A percentile compares a stretch with the other conserved stretches of the same genome.
These are phyloP conservation scores for Arxiozyma heterogenica DNA, from an alignment of 1,139 yeast genomes.

Conservation along the genomic window DNA sequence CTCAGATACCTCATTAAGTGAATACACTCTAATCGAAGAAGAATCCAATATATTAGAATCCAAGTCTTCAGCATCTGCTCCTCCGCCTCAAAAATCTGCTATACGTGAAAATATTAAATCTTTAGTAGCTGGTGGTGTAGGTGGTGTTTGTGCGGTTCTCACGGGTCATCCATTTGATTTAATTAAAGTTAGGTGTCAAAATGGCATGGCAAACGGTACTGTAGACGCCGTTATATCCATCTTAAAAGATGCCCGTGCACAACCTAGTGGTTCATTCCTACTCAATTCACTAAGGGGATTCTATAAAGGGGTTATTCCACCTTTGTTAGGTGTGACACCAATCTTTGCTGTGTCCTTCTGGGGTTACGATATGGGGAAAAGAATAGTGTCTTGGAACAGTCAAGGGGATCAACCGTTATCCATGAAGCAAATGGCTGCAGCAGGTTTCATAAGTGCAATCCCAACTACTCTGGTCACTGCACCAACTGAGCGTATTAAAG, in stretches of 20 bases:
- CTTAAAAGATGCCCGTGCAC: slow-evolving; percentile 55
- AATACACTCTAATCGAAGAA: slow-evolving; percentile 11
- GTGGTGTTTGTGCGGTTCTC: slow-evolving; percentile 75
- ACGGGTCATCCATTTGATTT: slow-evolving; percentile 97
- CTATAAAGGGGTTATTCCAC: slow-evolving; percentile 83
- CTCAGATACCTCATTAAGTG: slow-evolving; percentile 13
- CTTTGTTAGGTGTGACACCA: slow-evolving; percentile 90
- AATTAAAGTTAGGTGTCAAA: slow-evolving; percentile 84
- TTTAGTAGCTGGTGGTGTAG: slow-evolving; percentile 83
- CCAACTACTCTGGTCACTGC: slow-evolving; percentile 96
- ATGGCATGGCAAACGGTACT: slow-evolving; percentile 44
- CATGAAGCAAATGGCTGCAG: slow-evolving; percentile 69
- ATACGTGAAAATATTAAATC: slow-evolving; percentile 48
- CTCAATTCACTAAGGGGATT: slow-evolving; percentile 27
- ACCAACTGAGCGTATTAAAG: slow-evolving; percentile 93
- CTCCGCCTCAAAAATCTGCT: slow-evolving; percentile 6
- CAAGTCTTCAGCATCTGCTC: background rate
- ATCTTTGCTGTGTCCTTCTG: slow-evolving; percentile 97
- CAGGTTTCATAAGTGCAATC: slow-evolving; percentile 91
- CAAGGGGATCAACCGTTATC: slow-evolving; percentile 33
- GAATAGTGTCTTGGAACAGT: slow-evolving; percentile 41
- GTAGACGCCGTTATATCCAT: slow-evolving; percentile 61
- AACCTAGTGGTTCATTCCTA: slow-evolving; percentile 3
- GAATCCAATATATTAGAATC: slow-evolving; percentile 6
- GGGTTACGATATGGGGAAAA: slow-evolving; percentile 95